Evolutionary conservation across 176 grass and related monocot genomes (phyloP).

Genomic region (Oryza officinalis): DNA sequence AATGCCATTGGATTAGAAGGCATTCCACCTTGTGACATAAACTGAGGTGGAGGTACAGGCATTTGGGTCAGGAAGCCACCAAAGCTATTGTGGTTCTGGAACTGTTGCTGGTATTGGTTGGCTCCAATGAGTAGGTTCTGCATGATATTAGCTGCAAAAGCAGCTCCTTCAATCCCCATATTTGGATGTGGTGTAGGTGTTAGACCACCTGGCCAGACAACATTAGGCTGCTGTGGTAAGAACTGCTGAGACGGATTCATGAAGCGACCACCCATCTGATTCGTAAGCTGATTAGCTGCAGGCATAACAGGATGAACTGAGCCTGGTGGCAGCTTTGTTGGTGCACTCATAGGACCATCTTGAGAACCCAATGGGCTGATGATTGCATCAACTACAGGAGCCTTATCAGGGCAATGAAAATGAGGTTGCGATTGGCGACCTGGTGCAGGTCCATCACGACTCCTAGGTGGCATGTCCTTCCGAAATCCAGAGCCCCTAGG

Average conservation of each 20-base stretch:
- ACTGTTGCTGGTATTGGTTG: constrained; percentile 44
- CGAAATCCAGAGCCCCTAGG: constrained; percentile 26
- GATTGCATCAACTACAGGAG: neutral
- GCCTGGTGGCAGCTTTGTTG: constrained; percentile 12
- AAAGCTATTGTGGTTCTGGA: constrained; percentile 52
- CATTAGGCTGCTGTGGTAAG: constrained; percentile 49
- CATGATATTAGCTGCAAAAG: constrained; percentile 46
- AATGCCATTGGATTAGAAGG: constrained; percentile 26
- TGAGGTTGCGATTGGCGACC: constrained; percentile 10
- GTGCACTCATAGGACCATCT: constrained; percentile 28
- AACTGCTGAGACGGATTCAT: constrained; percentile 54
- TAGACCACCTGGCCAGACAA: constrained; percentile 42
- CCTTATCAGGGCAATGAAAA: constrained; percentile 28
- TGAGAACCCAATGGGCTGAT: constrained; percentile 5
- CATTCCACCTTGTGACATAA: constrained; percentile 33
- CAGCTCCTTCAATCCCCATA: constrained; percentile 58
- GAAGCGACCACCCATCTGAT: constrained; percentile 53
- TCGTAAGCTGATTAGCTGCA: constrained; percentile 35
- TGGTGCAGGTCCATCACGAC: neutral
- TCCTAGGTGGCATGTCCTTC: constrained; percentile 36
- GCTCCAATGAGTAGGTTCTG: constrained; percentile 42
- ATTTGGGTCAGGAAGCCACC: constrained; percentile 44
- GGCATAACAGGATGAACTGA: constrained; percentile 43
- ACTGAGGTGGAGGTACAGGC: constrained; percentile 43
- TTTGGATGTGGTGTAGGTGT: constrained; percentile 35